Evolutionary conservation across 768 basidiomycete genomes (phyloP).

Genomic region (Calocybe gangraenosa): DNA sequence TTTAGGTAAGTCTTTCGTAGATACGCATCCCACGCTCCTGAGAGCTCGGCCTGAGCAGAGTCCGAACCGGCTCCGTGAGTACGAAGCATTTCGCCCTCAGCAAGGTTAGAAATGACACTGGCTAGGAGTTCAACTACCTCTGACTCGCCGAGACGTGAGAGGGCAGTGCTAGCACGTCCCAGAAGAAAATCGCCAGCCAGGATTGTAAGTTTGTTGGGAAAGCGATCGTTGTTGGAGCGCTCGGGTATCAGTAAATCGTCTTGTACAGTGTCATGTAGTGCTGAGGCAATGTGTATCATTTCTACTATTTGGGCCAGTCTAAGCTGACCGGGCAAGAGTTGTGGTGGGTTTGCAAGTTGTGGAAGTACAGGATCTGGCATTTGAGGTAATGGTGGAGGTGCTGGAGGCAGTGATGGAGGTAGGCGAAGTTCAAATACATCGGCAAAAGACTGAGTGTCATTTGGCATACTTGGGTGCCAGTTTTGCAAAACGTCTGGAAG

Average conservation of each 20-base stretch:
- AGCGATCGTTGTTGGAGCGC: constrained; percentile 55
- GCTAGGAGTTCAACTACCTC: constrained; percentile 94
- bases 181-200: constrained; percentile 95
- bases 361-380: constrained; percentile 3
- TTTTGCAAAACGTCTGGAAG: constrained; percentile 83
- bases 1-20: constrained; percentile 70
- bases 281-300: constrained; percentile 95
- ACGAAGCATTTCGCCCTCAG: constrained; percentile 94
- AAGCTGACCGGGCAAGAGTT: constrained; percentile 80
- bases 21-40: constrained; percentile 70
- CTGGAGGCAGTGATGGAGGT: constrained; percentile 26
- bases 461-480: constrained; percentile 85
- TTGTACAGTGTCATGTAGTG: constrained; percentile 89
- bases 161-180: constrained; percentile 82
- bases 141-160: constrained; percentile 78
- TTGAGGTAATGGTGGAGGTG: constrained; percentile 15
- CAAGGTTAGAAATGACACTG: constrained; percentile 88
- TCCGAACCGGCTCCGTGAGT: constrained; percentile 50
- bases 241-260: constrained; percentile 63
- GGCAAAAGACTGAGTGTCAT: constrained; percentile 67
- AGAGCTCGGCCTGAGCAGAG: constrained; percentile 27
- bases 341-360: constrained; percentile 27
- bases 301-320: constrained; percentile 95
- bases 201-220: constrained; percentile 91
- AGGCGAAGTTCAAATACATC: constrained; percentile 48